Evolutionary conservation across 345 rosid genomes (phyloP), one percentile per base, ranked within the genome.

Genomic region (Hibiscus trionum): DNA sequence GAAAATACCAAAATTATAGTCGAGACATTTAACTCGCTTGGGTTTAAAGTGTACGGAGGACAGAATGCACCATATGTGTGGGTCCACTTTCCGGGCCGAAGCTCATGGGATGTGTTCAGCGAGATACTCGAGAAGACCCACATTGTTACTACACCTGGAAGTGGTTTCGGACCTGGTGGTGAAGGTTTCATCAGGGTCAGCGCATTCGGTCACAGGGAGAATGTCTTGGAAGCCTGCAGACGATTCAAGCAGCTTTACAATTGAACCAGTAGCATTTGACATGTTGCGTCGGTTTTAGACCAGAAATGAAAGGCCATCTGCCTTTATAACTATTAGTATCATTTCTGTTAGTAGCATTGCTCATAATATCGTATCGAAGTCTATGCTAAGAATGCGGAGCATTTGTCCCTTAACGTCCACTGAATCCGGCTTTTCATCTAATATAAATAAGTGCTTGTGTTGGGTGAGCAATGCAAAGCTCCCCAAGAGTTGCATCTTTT

Each of bases 101-200:
- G 88, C 89, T 94, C 98, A 49, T 94, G 96, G 98, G 97, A 94
- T 68, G 96, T 94, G 69, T 94, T 94, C 69, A 80, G 83, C 1
- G 97, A 94, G 87, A 90, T 94, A 72, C 87, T 94, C 2, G 93
- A 88, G 83, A 91, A 88, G 84, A 91, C 96, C 26, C 97, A 91
- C 17, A 91, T 91, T 59, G 96, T 94, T 19, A 94, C 95, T 7
- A 91, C 97, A 11, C 94, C 91, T 1, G 98, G 97, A 56, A 90
- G 96, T 62, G 98, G 98, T 19, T 94, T 94, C 63, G 98, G 98
- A 77, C 97, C 98, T 26, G 92, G 86, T 8, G 98, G 98, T 69
- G 97, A 94, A 83, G 97, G 97, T 15, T 94, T 90, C 14, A 68
- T 94, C 39, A 81, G 97, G 76, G 98, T 94, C 16, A 91, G 97